A percentile compares a stretch with the other conserved stretches of the same genome.
Evolutionary conservation across 2,329 filamentous ascomycete species (phyloP).

Genomic region (Penicillium aurantiogriseum): DNA sequence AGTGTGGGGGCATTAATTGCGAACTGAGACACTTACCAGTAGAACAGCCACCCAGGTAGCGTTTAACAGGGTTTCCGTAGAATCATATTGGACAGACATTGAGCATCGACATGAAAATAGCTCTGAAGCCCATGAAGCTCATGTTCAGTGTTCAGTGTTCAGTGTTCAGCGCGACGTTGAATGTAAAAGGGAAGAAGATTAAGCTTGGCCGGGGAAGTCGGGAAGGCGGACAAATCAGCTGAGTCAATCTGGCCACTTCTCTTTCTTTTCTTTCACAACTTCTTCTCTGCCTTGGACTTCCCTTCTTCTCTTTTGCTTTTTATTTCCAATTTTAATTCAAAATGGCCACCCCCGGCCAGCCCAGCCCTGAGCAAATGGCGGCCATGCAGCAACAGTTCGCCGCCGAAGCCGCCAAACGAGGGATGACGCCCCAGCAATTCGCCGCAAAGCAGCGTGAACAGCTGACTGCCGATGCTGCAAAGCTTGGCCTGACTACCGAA

Average conservation of each 20-base stretch:
- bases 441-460: conserved; percentile 59
- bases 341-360: conserved; percentile 46
- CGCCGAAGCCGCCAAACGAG: conserved; percentile 77
- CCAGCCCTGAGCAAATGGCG: conserved; percentile 79
- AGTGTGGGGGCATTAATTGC: background rate
- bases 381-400: conserved; percentile 80
- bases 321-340: conserved; percentile 5
- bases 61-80: conserved; percentile 37
- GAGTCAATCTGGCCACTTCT: conserved; percentile 32
- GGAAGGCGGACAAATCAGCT: conserved; percentile 25
- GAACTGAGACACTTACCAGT: conserved; percentile 32
- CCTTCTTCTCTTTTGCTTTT: background rate
- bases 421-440: conserved; percentile 82
- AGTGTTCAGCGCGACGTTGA: background rate
- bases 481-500: conserved; percentile 53
- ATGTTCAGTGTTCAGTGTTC: background rate
- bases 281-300: background rate
- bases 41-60: conserved; percentile 42
- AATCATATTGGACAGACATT: conserved; percentile 46
- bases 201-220: conserved; percentile 9
- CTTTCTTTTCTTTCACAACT: conserved; percentile 15
- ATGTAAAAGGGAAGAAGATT: conserved; percentile 1
- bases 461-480: conserved; percentile 48
- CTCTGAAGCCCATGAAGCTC: conserved; percentile 1
- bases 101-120: conserved; percentile 12